Conservation (phyloP, 805 yeast species). For the Hanseniaspora lindneri region DNA sequence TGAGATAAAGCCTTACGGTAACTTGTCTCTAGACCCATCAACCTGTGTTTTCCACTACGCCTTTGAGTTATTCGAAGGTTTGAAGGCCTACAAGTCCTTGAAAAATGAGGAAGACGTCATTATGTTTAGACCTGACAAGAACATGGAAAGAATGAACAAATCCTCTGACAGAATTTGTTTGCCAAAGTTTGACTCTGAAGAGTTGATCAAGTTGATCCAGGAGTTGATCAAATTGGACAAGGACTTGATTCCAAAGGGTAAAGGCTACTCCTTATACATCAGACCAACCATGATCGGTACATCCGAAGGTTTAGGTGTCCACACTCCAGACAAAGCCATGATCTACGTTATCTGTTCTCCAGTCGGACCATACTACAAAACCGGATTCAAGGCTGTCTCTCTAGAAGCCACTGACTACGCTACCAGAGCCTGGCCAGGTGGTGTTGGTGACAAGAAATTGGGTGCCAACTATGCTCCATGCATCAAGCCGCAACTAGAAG, state of each 20-base stretch:
- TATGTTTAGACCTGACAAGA: constrained; percentile 82
- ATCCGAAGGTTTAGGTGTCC: constrained; percentile 75
- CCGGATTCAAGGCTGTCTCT: constrained; percentile 91
- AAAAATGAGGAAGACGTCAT: constrained; percentile 47
- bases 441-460: constrained; percentile 88
- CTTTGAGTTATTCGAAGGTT: constrained; percentile 89
- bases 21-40: constrained; percentile 70
- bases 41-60: constrained; percentile 88
- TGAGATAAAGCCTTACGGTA: constrained; percentile 72
- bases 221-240: constrained; percentile 65
- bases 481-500: constrained; percentile 77
- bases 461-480: constrained; percentile 99
- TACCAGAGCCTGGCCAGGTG: constrained; percentile 99
- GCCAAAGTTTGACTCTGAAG: constrained; percentile 74
- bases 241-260: constrained; percentile 67
- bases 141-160: constrained; percentile 81
- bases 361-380: constrained; percentile 89
- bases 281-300: constrained; percentile 96
- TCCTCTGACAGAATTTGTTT: constrained; percentile 82
- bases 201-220: constrained; percentile 62
- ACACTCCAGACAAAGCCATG: constrained; percentile 68
- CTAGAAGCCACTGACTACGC: constrained; percentile 93
- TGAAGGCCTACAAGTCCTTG: constrained; percentile 71
- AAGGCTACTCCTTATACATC: constrained; percentile 82
- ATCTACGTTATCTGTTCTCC: constrained; percentile 85